Percentiles rank a stretch among this genome's conserved stretches.
phyloP scores from a whole-genome alignment of 2,329 filamentous ascomycete species.

The Aspergillus melleus region DNA sequence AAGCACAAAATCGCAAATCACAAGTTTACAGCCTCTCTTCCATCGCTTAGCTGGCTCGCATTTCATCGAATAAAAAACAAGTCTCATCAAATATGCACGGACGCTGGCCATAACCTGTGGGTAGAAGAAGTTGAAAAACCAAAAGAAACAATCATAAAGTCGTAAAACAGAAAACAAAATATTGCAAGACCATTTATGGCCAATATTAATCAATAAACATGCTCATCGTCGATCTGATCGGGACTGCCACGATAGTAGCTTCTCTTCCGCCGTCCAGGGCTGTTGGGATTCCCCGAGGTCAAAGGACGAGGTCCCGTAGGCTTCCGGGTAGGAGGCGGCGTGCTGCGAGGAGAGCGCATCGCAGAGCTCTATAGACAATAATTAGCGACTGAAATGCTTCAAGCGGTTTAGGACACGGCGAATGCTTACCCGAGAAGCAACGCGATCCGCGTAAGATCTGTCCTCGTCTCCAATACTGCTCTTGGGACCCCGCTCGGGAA shows the following conservation, averaged over 20 bases:
- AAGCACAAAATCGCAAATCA: slow-evolving; percentile 1
- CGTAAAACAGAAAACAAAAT: slow-evolving; percentile 16
- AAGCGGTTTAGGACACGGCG: background rate
- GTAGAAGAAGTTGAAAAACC: slow-evolving; percentile 5
- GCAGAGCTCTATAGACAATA: slow-evolving; percentile 28
- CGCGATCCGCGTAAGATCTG: slow-evolving; percentile 41
- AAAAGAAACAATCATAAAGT: slow-evolving; percentile 16
- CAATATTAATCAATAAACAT: slow-evolving; percentile 32
- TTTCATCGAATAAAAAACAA: slow-evolving; percentile 7
- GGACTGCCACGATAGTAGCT: slow-evolving; percentile 43
- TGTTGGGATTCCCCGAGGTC: slow-evolving; percentile 37
- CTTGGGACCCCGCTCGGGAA: slow-evolving; percentile 53
- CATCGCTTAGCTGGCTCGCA: slow-evolving; percentile 2
- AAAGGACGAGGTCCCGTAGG: slow-evolving; percentile 51
- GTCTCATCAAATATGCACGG: slow-evolving; percentile 17
- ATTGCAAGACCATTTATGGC: background rate
- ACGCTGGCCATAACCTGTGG: slow-evolving; percentile 13
- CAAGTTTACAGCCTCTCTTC: slow-evolving; percentile 15
- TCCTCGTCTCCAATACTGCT: slow-evolving; percentile 34
- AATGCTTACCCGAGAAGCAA: slow-evolving; percentile 38
- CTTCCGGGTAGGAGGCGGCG: slow-evolving; percentile 40
- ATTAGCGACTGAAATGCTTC: slow-evolving; percentile 8
- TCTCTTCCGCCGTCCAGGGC: slow-evolving; percentile 37
- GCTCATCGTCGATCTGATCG: slow-evolving; percentile 41
- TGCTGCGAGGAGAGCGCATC: slow-evolving; percentile 33